These are phyloP conservation scores for Ophiognomonia clavigignenti-juglandacearum DNA, from an alignment of 2,329 filamentous ascomycete genomes.

Conservation along the genomic window DNA sequence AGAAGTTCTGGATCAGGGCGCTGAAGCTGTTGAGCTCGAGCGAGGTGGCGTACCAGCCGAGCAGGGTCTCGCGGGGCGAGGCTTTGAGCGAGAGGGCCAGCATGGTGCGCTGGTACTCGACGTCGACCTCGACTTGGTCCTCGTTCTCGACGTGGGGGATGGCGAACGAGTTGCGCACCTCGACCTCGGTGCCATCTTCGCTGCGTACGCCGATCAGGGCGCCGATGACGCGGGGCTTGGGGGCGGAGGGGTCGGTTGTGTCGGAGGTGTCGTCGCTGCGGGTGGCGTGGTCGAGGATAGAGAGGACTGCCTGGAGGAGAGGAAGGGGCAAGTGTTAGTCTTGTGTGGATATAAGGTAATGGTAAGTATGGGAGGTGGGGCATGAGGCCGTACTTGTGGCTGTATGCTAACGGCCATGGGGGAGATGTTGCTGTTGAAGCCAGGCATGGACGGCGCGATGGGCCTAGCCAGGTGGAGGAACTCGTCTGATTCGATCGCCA, in stretches of 20 bases:
- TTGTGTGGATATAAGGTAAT: conserved; percentile 1
- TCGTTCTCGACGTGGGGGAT: conserved; percentile 98
- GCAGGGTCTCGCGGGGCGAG: conserved; percentile 85
- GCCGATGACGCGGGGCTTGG: conserved; percentile 85
- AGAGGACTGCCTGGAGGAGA: conserved; percentile 55
- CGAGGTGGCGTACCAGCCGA: conserved; percentile 98
- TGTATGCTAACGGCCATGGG: conserved; percentile 93
- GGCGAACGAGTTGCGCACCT: conserved; percentile 94
- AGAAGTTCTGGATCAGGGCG: conserved; percentile 99
- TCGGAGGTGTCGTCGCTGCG: conserved; percentile 63
- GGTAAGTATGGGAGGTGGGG: not conserved
- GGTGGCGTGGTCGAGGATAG: conserved; percentile 88
- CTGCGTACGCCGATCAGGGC: conserved; percentile 88
- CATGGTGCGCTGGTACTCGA: conserved; percentile 99
- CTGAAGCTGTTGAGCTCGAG: conserved; percentile 97
- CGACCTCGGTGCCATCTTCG: conserved; percentile 95
- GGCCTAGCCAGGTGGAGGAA: conserved; percentile 95
- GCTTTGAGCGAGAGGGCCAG: conserved; percentile 90
- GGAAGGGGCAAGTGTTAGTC: too few species aligned
- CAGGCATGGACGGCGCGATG: conserved; percentile 74
- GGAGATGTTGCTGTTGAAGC: conserved; percentile 78
- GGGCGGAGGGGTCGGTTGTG: conserved; percentile 56
- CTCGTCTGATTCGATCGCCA: conserved; percentile 74
- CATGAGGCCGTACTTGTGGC: conserved; percentile 66
- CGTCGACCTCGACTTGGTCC: conserved; percentile 98